Conservation (phyloP, 768 basidiomycete genomes). For the Omphalotus guepiniiformis region DNA sequence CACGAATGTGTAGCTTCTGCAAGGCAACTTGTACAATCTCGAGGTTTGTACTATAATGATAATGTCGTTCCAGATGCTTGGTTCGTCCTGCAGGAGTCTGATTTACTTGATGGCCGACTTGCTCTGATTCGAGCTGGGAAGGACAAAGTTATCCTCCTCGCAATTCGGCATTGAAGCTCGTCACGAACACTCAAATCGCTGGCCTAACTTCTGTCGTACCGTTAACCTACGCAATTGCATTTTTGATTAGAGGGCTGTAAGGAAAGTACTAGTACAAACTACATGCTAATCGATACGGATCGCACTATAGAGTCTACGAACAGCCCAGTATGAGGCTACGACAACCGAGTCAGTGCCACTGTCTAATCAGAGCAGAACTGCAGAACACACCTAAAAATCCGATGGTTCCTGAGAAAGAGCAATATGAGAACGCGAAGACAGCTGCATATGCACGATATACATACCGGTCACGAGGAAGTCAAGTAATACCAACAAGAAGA, state of each 20-base stretch:
- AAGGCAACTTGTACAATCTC: conserved; percentile 52
- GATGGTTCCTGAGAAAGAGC: conserved; percentile 63
- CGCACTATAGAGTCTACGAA: conserved; percentile 75
- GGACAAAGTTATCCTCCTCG: conserved; percentile 61
- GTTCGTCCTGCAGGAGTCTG: conserved; percentile 32
- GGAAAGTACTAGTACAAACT: conserved; percentile 1
- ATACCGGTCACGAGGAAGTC: conserved; percentile 86
- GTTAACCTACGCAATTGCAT: neutral
- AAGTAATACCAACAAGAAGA: conserved; percentile 76
- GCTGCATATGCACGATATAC: conserved; percentile 16
- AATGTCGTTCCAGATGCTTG: conserved; percentile 46
- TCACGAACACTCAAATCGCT: neutral
- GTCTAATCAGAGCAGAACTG: neutral
- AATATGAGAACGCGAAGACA: conserved; percentile 2
- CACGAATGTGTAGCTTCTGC: conserved; percentile 65
- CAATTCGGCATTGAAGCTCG: conserved; percentile 16
- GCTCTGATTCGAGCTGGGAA: conserved; percentile 73
- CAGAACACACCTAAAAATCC: conserved; percentile 62
- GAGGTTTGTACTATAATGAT: conserved; percentile 75
- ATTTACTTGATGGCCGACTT: conserved; percentile 59
- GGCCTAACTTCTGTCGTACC: neutral
- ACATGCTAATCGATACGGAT: conserved; percentile 65
- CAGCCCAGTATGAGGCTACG: conserved; percentile 83
- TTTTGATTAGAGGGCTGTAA: conserved; percentile 4
- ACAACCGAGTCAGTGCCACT: neutral